These are phyloP conservation scores for Garcia nutans DNA, from an alignment of 345 rosid species.

Conservation along the genomic window DNA sequence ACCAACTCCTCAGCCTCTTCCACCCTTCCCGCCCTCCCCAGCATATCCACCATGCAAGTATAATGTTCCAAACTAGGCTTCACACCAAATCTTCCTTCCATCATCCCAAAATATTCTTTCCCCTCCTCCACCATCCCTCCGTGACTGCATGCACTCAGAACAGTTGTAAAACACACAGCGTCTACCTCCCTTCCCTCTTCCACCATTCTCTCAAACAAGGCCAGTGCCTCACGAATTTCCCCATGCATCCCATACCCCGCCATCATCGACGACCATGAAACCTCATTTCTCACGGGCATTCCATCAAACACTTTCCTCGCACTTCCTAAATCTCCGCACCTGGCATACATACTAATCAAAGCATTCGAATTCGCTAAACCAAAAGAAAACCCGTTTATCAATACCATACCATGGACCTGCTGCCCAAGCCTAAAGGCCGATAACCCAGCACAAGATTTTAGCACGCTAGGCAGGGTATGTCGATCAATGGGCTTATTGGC, in stretches of 20 bases:
- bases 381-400: slow-evolving; percentile 28
- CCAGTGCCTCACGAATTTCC: slow-evolving; percentile 22
- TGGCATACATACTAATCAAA: slow-evolving; percentile 31
- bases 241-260: slow-evolving; percentile 34
- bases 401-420: slow-evolving; percentile 30
- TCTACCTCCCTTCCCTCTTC: slow-evolving; percentile 26
- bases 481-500: slow-evolving; percentile 25
- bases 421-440: slow-evolving; percentile 24
- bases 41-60: slow-evolving; percentile 40
- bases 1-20: slow-evolving; percentile 39
- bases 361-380: slow-evolving; percentile 35
- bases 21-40: slow-evolving; percentile 35
- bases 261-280: slow-evolving; percentile 37
- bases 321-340: slow-evolving; percentile 30
- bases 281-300: slow-evolving; percentile 33
- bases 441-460: slow-evolving; percentile 36
- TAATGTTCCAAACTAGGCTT: slow-evolving; percentile 38
- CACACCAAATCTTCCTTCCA: slow-evolving; percentile 33
- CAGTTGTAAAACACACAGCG: slow-evolving; percentile 26
- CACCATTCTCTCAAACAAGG: slow-evolving; percentile 37
- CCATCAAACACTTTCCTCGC: slow-evolving; percentile 36
- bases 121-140: slow-evolving; percentile 39
- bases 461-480: slow-evolving; percentile 37
- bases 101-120: slow-evolving; percentile 28
- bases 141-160: slow-evolving; percentile 37